Conservation (phyloP, 352 stramenopile genomes). For the Pythium monospermum region DNA sequence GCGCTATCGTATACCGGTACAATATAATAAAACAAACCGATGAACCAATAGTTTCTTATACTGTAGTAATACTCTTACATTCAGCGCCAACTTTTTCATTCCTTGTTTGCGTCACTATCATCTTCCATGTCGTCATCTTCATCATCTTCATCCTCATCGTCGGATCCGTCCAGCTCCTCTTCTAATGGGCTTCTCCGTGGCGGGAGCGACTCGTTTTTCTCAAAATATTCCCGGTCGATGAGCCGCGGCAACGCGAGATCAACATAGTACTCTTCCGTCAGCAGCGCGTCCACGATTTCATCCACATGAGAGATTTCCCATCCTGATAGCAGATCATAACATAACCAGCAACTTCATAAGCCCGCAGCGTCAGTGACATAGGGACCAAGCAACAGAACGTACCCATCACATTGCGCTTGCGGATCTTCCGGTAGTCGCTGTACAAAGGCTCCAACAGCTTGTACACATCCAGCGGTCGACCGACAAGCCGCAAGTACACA, state of each 20-base stretch:
- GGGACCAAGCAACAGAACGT: background rate
- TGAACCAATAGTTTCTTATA: background rate
- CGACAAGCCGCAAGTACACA: constrained; percentile 96
- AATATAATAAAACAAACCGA: too few relatives aligned
- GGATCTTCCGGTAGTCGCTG: constrained; percentile 94
- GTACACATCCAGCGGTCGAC: constrained; percentile 90
- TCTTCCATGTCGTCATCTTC: constrained; percentile 9
- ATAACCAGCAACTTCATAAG: background rate
- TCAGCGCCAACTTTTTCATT: background rate
- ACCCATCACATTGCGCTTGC: constrained; percentile 77
- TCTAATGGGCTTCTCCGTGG: constrained; percentile 68
- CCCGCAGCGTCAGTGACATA: background rate
- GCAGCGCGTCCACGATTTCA: constrained; percentile 93
- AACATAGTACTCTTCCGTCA: constrained; percentile 90
- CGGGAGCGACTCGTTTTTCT: constrained; percentile 63
- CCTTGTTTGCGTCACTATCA: constrained; percentile 8
- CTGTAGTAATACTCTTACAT: background rate
- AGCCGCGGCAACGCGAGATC: constrained; percentile 94
- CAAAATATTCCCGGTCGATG: constrained; percentile 80
- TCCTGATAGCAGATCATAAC: constrained; percentile 26
- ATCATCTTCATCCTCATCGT: constrained; percentile 19
- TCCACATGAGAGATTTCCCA: constrained; percentile 95
- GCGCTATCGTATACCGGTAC: too few relatives aligned
- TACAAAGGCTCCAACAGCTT: constrained; percentile 94
- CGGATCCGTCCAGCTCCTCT: constrained; percentile 52